Evolutionary conservation across 129 eudicot genomes (phyloP), one percentile per base, ranked within the genome.

Genomic region (Artemisia argyi): DNA sequence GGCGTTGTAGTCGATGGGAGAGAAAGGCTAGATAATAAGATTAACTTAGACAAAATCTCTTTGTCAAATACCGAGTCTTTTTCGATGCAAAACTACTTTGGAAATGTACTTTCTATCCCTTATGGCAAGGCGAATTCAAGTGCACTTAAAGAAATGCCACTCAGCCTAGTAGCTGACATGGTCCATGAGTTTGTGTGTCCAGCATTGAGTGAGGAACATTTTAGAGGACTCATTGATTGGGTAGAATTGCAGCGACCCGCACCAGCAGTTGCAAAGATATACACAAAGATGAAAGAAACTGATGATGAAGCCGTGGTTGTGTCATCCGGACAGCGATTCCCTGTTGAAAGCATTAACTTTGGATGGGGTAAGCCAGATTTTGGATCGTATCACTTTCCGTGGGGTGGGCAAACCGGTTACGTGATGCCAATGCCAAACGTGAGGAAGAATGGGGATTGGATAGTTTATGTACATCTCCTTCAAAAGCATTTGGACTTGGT

Each of bases 371-470:
- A 35, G 44, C 44, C 44, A 35, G 44, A 35, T 35, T 35, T 35
- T 42, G 91, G 87, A 60, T 89, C 96, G 17, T 85, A 83, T 65
- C 76, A 79, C 59, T 86, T 89, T 18, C 91, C 89, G 1, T 86
- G 91, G 89, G 89, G 87, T 0, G 87, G 96, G 0, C 67, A 75
- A 57, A 47, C 84, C 0, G 91, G 96, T 50, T 89, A 86, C 35
- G 84, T 89, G 28, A 83, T 79, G 89, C 87, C 87, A 2, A 74
- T 89, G 91, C 85, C 85, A 0, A 83, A 83, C 59, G 75, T 74
- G 6, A 59, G 4, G 0, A 61, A 75, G 35, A 78, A 83, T 51
- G 96, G 89, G 13, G 96, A 89, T 59, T 89, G 91, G 96, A 11
- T 89, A 47, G 91, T 89, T 0, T 89, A 81, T 61, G 79, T 86